Evolutionary conservation across 2,329 filamentous ascomycete genomes (phyloP), one percentile per base, ranked within the genome.

Genomic region (Calonectria henricotiae): DNA sequence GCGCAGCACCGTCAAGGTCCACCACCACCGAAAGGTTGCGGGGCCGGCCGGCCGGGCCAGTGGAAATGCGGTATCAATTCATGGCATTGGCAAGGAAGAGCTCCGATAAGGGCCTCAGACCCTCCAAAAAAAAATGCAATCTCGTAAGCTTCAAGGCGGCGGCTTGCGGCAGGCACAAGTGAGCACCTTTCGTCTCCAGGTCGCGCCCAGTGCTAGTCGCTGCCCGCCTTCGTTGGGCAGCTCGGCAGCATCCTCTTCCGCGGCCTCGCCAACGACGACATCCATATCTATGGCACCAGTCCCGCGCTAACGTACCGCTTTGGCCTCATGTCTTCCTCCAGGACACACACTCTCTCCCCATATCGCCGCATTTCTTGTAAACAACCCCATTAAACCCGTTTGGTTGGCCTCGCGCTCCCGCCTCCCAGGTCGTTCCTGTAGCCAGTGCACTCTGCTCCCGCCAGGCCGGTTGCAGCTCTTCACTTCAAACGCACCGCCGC

Each of bases 301-400:
- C 49, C 60, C 41, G 39, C 67, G 61, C 67, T 61, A 68, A 39
- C 25, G 43, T 41, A 5, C 43, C 61, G 66, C 65, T 67, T 58
- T 68, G 66, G 61, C 51, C 58, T 55, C 27, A 30, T 27, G 20
- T n/a, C 35, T 55, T 58, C 13, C 13, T 37, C 32, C 51, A 58
- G 20, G 39, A 58, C 5, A 25, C 20, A 25, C 51, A 20, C 37
- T 20, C 20, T 58, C 20, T 9, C 25, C 32, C 23, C 20, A 25
- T 5, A 6, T 49, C 23, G n/a, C 37, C 13, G 4, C 11, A 37
- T 58, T 32, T 30, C 27, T 30, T 27, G 51, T 37, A 58, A 58
- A 58, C 27, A 30, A 30, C 7, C 25, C 35, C 35, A 25, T 37
- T 30, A 25, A 27, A 23, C 20, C 51, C 25, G 27, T 30, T 7